Base-by-base conservation (phyloP, 2,329 filamentous ascomycete genomes). In the Fusarium nanum region DNA sequence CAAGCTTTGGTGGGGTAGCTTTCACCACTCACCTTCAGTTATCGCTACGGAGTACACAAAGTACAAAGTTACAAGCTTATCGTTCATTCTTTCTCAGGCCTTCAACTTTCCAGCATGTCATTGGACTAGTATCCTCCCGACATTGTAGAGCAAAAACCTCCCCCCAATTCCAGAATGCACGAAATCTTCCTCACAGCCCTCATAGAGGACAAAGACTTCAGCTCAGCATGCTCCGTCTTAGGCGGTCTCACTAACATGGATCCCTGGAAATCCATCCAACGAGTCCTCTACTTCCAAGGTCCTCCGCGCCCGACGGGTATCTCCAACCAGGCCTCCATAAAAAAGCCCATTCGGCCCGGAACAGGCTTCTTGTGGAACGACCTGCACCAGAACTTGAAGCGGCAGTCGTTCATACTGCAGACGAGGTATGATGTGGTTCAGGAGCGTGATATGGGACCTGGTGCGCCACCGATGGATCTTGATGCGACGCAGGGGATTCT, bases 161-260 rank as follows among this genome's bases (percentile, higher is more conserved):
- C 18, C 34, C 34, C 10, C 18, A n/a, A 11, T 7, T 37, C 28
- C 23, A 44, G 20, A 44, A 54, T 60, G 87, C 85, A 88, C 73
- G 87, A 90, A 76, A 78, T 90, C 20, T 89, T 89, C 71, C 81
- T 90, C 60, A 86, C 87, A 6, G 83, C 86, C 12, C 76, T 84
- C 47, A 82, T 91, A 56, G 80, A 81, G 20, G 83, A 85, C 57
- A 80, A 78, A 62, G 85, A 88, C 70, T 80, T 87, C 37, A 77
- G 80, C 50, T 82, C 79, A 60, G 84, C 84, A 22, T 83, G 85
- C 56, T 82, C 84, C 2, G 81, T 91, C 12, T 78, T 91, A 9
- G 82, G 86, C 60, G 88, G 88, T 20, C 81, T 88, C 66, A 87
- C 85, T 64, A 87, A 84, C 72, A 89, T 88, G 84, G 79, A 81